A percentile compares a stretch with the other conserved stretches of the same genome.
Evolutionary conservation across 768 basidiomycete species (phyloP).

Genomic region (Suillus decipiens): DNA sequence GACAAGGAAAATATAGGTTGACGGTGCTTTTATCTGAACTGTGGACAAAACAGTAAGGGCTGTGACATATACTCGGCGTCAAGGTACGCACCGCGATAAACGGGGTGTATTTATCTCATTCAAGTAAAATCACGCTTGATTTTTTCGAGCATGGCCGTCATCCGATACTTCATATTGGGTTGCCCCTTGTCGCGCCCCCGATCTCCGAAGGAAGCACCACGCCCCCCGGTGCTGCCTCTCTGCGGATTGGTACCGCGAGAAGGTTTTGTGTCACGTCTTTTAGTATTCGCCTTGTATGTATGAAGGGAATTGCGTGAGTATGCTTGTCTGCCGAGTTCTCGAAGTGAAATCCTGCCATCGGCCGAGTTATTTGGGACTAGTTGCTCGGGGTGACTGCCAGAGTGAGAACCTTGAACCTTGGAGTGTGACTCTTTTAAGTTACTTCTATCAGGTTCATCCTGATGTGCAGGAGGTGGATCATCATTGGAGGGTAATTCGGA

Average conservation of each 20-base stretch:
- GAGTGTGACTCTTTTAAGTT: not conserved
- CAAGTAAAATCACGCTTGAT: slow-evolving; percentile 66
- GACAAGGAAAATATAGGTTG: slow-evolving; percentile 62
- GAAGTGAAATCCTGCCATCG: slow-evolving; percentile 39
- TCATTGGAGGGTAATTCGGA: slow-evolving; percentile 4
- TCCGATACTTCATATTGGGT: slow-evolving; percentile 84
- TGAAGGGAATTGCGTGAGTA: slow-evolving; percentile 62
- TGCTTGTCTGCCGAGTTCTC: slow-evolving; percentile 62
- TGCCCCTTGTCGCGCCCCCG: slow-evolving; percentile 41
- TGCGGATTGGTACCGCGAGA: slow-evolving; percentile 13
- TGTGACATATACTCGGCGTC: slow-evolving; percentile 2
- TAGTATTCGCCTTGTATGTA: slow-evolving; percentile 53
- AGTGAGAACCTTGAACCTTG: slow-evolving; percentile 1
- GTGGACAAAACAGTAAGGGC: slow-evolving; percentile 5
- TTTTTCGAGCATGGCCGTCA: slow-evolving; percentile 84
- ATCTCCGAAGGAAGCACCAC: slow-evolving; percentile 33
- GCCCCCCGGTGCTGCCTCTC: slow-evolving; percentile 31
- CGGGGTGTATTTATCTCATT: slow-evolving; percentile 6
- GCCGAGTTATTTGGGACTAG: slow-evolving; percentile 10
- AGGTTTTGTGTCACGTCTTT: slow-evolving; percentile 18
- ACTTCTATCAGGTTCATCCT: not conserved
- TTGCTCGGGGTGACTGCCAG: not conserved
- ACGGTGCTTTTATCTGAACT: slow-evolving; percentile 11
- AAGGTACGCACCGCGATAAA: slow-evolving; percentile 9
- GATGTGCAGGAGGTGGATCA: slow-evolving; percentile 2